Percentiles rank a stretch among this genome's conserved stretches.
These are phyloP conservation scores for Cajanus cajan DNA, from an alignment of 306 rosid species.

Conservation along the genomic window DNA sequence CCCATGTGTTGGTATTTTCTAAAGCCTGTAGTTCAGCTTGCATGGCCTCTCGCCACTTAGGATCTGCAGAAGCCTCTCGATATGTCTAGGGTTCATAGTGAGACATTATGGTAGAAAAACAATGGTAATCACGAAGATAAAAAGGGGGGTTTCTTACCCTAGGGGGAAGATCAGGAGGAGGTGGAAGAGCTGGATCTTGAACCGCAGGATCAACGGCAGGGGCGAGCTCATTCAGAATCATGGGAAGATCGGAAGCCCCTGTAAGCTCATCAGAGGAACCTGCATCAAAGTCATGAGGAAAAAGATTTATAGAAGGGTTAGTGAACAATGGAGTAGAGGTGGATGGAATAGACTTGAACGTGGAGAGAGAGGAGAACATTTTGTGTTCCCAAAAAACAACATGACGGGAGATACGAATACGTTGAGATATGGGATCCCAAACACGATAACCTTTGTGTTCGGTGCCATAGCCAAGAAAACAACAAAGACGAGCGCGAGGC, in stretches of 20 bases:
- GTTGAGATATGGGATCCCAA: background rate
- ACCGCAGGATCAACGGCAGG: too few species aligned
- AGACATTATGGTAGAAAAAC: too few species aligned
- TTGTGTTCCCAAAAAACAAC: background rate
- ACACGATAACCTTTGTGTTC: background rate
- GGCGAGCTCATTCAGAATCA: too few species aligned
- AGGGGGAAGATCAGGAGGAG: too few species aligned
- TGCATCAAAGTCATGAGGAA: background rate
- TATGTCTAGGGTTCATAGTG: too few species aligned
- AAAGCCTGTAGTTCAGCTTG: background rate
- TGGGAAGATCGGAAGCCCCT: too few species aligned
- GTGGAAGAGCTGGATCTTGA: too few species aligned
- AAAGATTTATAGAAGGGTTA: too few species aligned
- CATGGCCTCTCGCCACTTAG: background rate
- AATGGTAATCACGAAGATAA: too few species aligned
- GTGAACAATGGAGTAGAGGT: rapidly evolving
- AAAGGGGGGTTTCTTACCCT: too few species aligned
- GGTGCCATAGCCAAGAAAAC: background rate
- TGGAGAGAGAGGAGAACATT: background rate
- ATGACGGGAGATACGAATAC: background rate
- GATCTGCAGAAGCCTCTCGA: too few species aligned
- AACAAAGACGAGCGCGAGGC: background rate
- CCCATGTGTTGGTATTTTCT: background rate
- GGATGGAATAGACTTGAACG: background rate
- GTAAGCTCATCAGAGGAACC: background rate